phyloP scores from a whole-genome alignment of 331 rosid genomes.

The Malus hybrid region DNA sequence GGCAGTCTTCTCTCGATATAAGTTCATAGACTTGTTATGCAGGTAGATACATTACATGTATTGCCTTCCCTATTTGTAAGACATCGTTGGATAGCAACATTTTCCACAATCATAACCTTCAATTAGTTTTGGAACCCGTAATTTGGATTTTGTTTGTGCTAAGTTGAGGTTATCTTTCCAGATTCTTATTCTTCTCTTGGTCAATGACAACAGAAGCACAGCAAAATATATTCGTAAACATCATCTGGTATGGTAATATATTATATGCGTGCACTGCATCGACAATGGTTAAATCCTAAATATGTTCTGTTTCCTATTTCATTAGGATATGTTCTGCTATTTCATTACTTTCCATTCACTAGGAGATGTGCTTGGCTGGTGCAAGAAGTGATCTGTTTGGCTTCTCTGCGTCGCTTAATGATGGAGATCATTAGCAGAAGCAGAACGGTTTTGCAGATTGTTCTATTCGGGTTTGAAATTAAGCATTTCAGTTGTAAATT shows the following conservation, averaged over 20 bases:
- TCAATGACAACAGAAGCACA: constrained; percentile 91
- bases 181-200: constrained; percentile 91
- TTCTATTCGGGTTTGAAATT: not conserved
- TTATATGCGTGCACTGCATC: not conserved
- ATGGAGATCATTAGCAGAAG: constrained; percentile 5
- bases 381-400: constrained; percentile 7
- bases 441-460: not conserved
- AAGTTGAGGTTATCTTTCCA: constrained; percentile 28
- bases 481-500: not conserved
- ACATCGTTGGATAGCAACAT: not conserved
- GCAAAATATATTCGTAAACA: constrained; percentile 87
- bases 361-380: no score
- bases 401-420: constrained; percentile 28
- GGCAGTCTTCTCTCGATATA: constrained; percentile 66
- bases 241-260: constrained; percentile 63
- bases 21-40: constrained; percentile 98
- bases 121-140: constrained; percentile 9
- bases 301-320: no score
- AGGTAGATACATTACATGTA: constrained; percentile 41
- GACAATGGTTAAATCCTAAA: not conserved
- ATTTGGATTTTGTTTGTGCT: constrained; percentile 21
- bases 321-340: no score
- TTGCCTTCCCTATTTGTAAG: constrained; percentile 9
- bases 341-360: no score
- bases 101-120: no score